Conservation (phyloP, 2,329 filamentous ascomycete species). For the Biscogniauxia sp. region DNA sequence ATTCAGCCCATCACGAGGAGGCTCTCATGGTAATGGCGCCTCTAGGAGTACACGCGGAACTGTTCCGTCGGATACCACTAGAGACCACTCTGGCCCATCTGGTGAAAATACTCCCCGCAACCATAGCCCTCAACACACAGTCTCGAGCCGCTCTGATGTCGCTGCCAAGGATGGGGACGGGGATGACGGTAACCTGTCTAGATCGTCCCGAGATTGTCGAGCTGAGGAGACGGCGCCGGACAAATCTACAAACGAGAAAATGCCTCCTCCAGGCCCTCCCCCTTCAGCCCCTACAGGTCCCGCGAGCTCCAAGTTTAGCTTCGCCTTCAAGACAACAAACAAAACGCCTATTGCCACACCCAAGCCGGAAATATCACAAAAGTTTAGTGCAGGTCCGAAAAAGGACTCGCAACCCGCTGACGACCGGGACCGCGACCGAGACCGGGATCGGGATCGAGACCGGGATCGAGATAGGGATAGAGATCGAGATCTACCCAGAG, state of each 20-base stretch:
- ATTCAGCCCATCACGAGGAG: conserved; percentile 48
- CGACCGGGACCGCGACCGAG: conserved; percentile 27
- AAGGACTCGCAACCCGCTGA: conserved; percentile 41
- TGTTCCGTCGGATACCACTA: conserved; percentile 12
- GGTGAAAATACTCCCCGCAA: conserved; percentile 34
- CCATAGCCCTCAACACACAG: conserved; percentile 29
- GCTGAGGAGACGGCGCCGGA: conserved; percentile 61
- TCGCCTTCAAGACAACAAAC: conserved; percentile 79
- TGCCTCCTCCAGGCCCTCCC: conserved; percentile 48
- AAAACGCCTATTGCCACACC: conserved; percentile 56
- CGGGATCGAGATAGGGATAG: no score
- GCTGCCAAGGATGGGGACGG: conserved; percentile 36
- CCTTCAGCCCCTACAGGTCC: conserved; percentile 54
- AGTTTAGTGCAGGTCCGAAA: conserved; percentile 63
- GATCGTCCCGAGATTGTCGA: conserved; percentile 62
- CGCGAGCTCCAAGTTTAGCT: conserved; percentile 77
- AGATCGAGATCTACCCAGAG: conserved; percentile 27
- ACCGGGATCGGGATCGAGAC: no score
- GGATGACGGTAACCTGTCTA: conserved; percentile 59
- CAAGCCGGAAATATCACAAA: conserved; percentile 65
- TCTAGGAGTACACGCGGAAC: conserved; percentile 61
- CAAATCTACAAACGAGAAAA: conserved; percentile 46
- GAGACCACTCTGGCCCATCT: conserved; percentile 26
- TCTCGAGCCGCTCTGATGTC: conserved; percentile 24
- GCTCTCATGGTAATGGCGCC: conserved; percentile 56